A percentile compares a stretch with the other conserved stretches of the same genome.
Conservation (phyloP, 306 rosid genomes). For the Gastrolobium villosum region DNA sequence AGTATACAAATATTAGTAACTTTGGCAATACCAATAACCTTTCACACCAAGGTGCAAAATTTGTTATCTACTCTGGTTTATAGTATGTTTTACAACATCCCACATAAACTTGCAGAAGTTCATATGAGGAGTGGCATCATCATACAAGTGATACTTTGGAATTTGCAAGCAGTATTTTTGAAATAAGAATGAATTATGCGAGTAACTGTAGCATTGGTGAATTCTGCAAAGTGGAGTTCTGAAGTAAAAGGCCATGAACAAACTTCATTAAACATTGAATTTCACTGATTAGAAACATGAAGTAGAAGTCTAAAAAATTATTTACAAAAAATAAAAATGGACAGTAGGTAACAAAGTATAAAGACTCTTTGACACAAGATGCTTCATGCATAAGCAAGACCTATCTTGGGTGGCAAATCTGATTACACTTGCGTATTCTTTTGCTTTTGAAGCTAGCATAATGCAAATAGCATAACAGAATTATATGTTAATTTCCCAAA, state of each 20-base stretch:
- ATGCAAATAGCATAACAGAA: slow-evolving; percentile 13
- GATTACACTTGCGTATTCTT: not conserved
- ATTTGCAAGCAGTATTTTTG: not conserved
- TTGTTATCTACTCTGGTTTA: too few relatives aligned
- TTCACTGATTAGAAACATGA: slow-evolving; percentile 10
- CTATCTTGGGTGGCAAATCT: slow-evolving; percentile 17
- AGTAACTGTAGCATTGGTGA: not conserved
- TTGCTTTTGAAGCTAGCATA: slow-evolving; percentile 29
- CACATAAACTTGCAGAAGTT: not conserved
- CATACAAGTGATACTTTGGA: not conserved
- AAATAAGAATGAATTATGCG: not conserved
- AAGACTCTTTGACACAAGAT: slow-evolving; percentile 28
- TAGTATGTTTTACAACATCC: not conserved
- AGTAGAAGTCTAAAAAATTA: not conserved
- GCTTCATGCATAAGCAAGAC: slow-evolving; percentile 19
- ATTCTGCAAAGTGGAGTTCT: not conserved
- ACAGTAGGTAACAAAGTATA: not conserved
- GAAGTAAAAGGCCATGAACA: not conserved
- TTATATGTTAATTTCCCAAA: slow-evolving; percentile 23
- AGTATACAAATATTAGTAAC: too few relatives aligned
- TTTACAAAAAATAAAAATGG: not conserved
- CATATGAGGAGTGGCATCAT: not conserved
- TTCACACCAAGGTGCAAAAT: too few relatives aligned
- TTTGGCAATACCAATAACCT: too few relatives aligned
- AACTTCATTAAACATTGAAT: not conserved